phyloP scores from a whole-genome alignment of 2,329 filamentous ascomycete genomes.

The Colletotrichum zoysiae region DNA sequence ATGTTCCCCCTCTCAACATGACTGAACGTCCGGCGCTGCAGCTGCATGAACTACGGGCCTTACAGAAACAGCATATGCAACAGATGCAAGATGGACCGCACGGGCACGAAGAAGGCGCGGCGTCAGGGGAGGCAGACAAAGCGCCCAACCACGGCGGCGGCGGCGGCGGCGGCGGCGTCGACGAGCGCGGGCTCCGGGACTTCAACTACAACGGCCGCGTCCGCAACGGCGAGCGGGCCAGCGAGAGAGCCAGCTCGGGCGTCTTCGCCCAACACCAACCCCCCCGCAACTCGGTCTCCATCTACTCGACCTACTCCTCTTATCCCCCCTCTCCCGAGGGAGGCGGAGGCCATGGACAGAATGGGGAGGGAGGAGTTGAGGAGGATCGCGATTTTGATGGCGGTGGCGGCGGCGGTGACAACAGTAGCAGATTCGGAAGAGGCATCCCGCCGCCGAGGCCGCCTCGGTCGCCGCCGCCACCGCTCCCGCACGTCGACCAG shows the following conservation, averaged over 20 bases:
- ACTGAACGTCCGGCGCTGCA: constrained; percentile 27
- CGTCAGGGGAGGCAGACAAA: background rate
- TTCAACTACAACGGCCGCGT: constrained; percentile 41
- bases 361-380: background rate
- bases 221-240: constrained; percentile 32
- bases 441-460: background rate
- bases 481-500: constrained; percentile 18
- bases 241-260: constrained; percentile 19
- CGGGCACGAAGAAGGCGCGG: background rate
- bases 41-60: constrained; percentile 32
- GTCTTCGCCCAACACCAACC: constrained; percentile 27
- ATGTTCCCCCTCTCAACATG: background rate
- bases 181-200: constrained; percentile 34
- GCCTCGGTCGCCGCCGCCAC: constrained; percentile 4
- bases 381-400: background rate
- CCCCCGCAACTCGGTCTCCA: constrained; percentile 21
- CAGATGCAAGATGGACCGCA: constrained; percentile 6
- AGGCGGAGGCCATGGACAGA: background rate
- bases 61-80: constrained; percentile 23
- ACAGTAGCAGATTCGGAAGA: background rate
- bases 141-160: background rate
- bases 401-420: no score
- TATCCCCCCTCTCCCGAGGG: constrained; percentile 23
- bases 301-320: constrained; percentile 33
- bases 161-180: no score